These are phyloP conservation scores for Ogataea ganodermae DNA, from an alignment of 805 yeast genomes.

Conservation along the genomic window DNA sequence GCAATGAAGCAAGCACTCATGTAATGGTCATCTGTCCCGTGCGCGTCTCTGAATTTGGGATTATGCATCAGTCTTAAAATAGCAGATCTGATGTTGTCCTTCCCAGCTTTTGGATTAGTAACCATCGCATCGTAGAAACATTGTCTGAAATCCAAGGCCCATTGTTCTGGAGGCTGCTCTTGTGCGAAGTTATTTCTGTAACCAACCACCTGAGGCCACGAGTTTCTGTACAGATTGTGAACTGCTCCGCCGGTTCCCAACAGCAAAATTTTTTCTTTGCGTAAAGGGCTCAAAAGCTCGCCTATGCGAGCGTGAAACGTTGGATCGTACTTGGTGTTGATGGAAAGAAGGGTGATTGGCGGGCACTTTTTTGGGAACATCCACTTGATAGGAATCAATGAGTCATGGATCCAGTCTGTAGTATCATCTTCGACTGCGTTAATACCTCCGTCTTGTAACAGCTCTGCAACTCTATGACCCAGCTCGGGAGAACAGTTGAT, in stretches of 20 bases:
- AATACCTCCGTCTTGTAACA: slow-evolving; percentile 11
- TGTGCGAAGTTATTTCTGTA: slow-evolving; percentile 14
- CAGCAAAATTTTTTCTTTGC: slow-evolving; percentile 9
- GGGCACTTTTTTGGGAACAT: slow-evolving; percentile 16
- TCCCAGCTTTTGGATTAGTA: slow-evolving; percentile 6
- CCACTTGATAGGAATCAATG: slow-evolving; percentile 16
- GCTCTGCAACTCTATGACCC: slow-evolving; percentile 8
- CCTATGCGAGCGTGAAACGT: slow-evolving; percentile 13
- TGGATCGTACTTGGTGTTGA: slow-evolving; percentile 13
- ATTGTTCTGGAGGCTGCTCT: slow-evolving; percentile 12
- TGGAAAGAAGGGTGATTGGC: slow-evolving; percentile 12
- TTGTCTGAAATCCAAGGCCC: slow-evolving; percentile 13
- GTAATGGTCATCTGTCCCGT: slow-evolving; percentile 14
- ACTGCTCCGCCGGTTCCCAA: slow-evolving; percentile 14
- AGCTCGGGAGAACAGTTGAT: slow-evolving; percentile 14
- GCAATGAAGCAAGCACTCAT: slow-evolving; percentile 16
- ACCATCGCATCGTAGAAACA: slow-evolving; percentile 13
- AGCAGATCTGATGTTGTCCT: slow-evolving; percentile 6
- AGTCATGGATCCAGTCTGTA: slow-evolving; percentile 16
- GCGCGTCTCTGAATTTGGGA: slow-evolving; percentile 13
- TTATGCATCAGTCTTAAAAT: slow-evolving; percentile 11
- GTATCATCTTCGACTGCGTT: slow-evolving; percentile 13
- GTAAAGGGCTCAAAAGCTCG: slow-evolving; percentile 8
- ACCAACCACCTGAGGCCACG: slow-evolving; percentile 12
- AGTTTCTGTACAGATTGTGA: slow-evolving; percentile 11